Conservation (phyloP, 2,329 filamentous ascomycete genomes). For the Ophiocordyceps camponoti-floridani region DNA sequence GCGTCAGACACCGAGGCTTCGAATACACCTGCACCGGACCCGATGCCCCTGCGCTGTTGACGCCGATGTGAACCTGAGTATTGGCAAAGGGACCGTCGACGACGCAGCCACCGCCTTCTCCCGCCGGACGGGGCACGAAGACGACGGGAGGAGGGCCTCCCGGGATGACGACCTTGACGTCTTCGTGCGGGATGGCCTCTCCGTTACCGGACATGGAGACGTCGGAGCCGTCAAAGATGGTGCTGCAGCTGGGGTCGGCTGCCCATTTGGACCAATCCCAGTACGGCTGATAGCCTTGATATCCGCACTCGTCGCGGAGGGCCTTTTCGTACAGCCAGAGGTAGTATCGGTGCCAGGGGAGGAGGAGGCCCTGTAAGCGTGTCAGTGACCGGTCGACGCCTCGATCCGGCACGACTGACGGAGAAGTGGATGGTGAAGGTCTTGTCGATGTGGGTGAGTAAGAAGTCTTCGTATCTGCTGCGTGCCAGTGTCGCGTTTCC, state of each 20-base stretch:
- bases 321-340: slow-evolving; percentile 7
- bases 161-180: slow-evolving; percentile 4
- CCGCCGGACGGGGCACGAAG: slow-evolving; percentile 9
- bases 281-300: slow-evolving; percentile 17
- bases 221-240: slow-evolving; percentile 31
- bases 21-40: slow-evolving; percentile 3
- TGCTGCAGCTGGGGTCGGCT: slow-evolving; percentile 23
- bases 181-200: slow-evolving; percentile 12
- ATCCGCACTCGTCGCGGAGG: slow-evolving; percentile 14
- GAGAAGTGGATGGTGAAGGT: slow-evolving; percentile 15
- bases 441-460: slow-evolving; percentile 20
- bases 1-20: slow-evolving; percentile 17
- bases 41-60: background rate
- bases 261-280: slow-evolving; percentile 31
- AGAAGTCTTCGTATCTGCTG: slow-evolving; percentile 20
- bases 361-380: background rate
- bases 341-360: slow-evolving; percentile 21
- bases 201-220: slow-evolving; percentile 28
- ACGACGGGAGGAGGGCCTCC: slow-evolving; percentile 23
- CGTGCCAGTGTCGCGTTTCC: background rate
- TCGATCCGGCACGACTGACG: background rate
- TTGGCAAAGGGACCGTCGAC: slow-evolving; percentile 24
- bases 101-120: slow-evolving; percentile 33
- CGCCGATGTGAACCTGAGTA: slow-evolving; percentile 15
- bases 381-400: no score